Percentiles rank a stretch among this genome's conserved stretches.
Evolutionary conservation across 2,329 filamentous ascomycete genomes (phyloP).

Genomic region (Nannizziopsis barbatae): DNA sequence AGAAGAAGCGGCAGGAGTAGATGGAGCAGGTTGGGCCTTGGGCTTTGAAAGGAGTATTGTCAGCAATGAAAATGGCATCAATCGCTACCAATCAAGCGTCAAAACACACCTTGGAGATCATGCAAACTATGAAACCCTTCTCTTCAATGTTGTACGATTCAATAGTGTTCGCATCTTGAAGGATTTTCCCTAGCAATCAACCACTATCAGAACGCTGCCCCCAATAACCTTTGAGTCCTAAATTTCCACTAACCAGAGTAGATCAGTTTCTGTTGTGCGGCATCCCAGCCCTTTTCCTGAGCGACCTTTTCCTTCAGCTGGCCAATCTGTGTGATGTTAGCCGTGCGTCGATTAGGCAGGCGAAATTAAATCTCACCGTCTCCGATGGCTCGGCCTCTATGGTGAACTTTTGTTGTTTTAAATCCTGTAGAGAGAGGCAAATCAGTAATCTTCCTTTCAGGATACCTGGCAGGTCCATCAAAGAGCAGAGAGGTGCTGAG

Average conservation of each 20-base stretch:
- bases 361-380: slow-evolving; percentile 51
- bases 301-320: slow-evolving; percentile 87
- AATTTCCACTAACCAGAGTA: slow-evolving; percentile 67
- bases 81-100: not conserved
- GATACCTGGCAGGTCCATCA: not conserved
- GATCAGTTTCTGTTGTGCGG: slow-evolving; percentile 85
- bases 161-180: slow-evolving; percentile 94
- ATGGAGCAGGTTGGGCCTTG: slow-evolving; percentile 34
- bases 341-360: slow-evolving; percentile 2
- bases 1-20: slow-evolving; percentile 23
- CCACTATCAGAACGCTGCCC: not conserved
- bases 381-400: slow-evolving; percentile 91
- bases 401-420: slow-evolving; percentile 97
- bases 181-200: slow-evolving; percentile 68
- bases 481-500: not conserved
- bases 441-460: not conserved
- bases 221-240: not conserved
- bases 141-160: slow-evolving; percentile 97
- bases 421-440: slow-evolving; percentile 51
- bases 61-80: not conserved
- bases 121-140: slow-evolving; percentile 98
- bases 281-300: slow-evolving; percentile 87
- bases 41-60: slow-evolving; percentile 38
- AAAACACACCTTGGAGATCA: slow-evolving; percentile 78
- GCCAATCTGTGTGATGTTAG: slow-evolving; percentile 53